Base-by-base conservation (phyloP, 169 alveolate species). In the Plasmodium cynomolgi region DNA sequence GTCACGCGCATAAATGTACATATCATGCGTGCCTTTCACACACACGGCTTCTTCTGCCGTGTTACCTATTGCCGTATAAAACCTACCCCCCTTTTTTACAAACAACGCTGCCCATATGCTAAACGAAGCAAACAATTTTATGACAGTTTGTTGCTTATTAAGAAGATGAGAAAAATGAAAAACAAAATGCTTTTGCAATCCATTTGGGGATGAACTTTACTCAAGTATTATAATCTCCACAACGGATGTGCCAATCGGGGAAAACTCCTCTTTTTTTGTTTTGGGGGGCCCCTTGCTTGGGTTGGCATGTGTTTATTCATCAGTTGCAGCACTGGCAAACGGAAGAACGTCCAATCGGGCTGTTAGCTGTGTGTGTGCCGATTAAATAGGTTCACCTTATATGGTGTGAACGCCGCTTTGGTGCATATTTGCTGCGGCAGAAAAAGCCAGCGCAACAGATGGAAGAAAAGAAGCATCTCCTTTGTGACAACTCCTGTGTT, bases 11-110 rank as follows among this genome's bases (percentile, higher is more conserved):
- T 68, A 68, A 68, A 1, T 68, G 77, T 68, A 68, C 37, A 26
- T 68, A 68, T 68, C 17, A 39, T 58, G 41, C 81, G 41, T 83
- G 62, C 73, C n/a, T 68, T 68, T 68, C 37, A 68, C n/a, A 68
- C 37, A 15, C 37, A 68, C 37, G 77, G 77, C 13, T 23, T 68
- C n/a, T 68, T 68, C 39, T 26, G 77, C 77, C 41, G 37, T 68
- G 37, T 50, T 15, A 50, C 23, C 5, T 68, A 23, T 68, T 20
- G n/a, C 77, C 39, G 17, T 23, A 29, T 68, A 68, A 68, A 68
- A 20, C 17, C 31, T 0, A 8, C 31, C 41, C 31, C 9, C 77
- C 77, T n/a, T 26, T 23, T 68, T 68, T 68, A 20, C 37, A 68
- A 26, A 68, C 37, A 68, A 26, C 31, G 20, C 31, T 68, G 3